phyloP scores from a whole-genome alignment of 768 basidiomycete genomes.

The Suillus hirtellus region DNA sequence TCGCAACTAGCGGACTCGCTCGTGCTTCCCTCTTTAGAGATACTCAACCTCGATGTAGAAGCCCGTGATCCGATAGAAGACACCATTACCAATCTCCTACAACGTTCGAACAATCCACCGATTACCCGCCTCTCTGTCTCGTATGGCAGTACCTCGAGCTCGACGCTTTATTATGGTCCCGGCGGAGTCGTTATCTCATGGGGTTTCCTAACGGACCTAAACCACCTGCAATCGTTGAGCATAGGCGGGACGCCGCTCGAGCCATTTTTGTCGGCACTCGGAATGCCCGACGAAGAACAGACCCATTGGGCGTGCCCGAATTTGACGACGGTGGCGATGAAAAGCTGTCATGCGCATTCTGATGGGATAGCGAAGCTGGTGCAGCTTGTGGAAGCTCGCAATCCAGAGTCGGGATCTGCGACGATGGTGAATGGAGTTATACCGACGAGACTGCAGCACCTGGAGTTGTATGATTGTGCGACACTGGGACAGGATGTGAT shows the following conservation, averaged over 20 bases:
- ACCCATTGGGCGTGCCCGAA: slow-evolving; percentile 64
- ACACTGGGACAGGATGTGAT: slow-evolving; percentile 68
- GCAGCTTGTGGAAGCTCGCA: slow-evolving; percentile 69
- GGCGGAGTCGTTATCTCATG: slow-evolving; percentile 63
- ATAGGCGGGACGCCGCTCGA: slow-evolving; percentile 70
- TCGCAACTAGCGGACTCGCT: slow-evolving; percentile 62
- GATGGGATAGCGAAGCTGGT: slow-evolving; percentile 71
- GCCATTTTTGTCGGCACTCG: slow-evolving; percentile 57
- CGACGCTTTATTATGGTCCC: slow-evolving; percentile 57
- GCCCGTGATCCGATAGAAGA: slow-evolving; percentile 76
- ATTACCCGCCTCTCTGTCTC: slow-evolving; percentile 63
- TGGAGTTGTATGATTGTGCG: slow-evolving; percentile 71
- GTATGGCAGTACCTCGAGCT: slow-evolving; percentile 44
- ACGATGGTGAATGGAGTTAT: slow-evolving; percentile 45
- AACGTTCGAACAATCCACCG: slow-evolving; percentile 58
- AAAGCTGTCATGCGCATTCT: slow-evolving; percentile 62
- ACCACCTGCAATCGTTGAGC: slow-evolving; percentile 56
- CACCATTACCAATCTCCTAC: slow-evolving; percentile 58
- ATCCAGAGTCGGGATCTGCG: slow-evolving; percentile 48
- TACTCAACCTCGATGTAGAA: slow-evolving; percentile 69
- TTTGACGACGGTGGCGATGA: slow-evolving; percentile 59
- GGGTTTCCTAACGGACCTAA: slow-evolving; percentile 63
- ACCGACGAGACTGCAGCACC: slow-evolving; percentile 51
- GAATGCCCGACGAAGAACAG: slow-evolving; percentile 59
- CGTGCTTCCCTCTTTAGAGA: slow-evolving; percentile 55